A percentile compares a stretch with the other conserved stretches of the same genome.
Evolutionary conservation across 805 yeast species (phyloP).

Genomic region (Pichia heedii): DNA sequence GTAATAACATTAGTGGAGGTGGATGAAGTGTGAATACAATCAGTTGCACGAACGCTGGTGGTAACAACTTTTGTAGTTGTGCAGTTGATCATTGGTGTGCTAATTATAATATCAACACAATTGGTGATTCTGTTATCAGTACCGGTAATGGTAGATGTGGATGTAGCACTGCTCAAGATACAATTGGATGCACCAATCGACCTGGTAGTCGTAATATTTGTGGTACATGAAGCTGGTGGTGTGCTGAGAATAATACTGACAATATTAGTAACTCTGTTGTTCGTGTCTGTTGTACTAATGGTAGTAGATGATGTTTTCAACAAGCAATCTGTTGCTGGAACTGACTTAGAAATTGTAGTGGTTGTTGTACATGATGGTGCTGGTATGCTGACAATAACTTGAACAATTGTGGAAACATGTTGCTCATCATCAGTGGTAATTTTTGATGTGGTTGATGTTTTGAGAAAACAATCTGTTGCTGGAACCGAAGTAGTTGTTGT

Average conservation of each 20-base stretch:
- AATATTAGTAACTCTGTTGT: not conserved
- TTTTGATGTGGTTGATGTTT: not conserved
- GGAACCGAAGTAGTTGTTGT: not conserved
- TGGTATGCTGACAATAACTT: not conserved
- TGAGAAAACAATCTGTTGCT: not conserved
- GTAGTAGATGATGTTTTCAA: not conserved
- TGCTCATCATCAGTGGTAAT: not conserved
- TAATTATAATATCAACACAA: not conserved
- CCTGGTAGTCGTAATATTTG: not conserved
- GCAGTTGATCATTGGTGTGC: too few species aligned
- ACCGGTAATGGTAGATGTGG: not conserved
- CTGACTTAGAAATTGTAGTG: not conserved
- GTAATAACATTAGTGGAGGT: too few species aligned
- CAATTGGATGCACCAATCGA: not conserved
- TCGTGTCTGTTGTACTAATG: not conserved
- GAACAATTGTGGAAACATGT: too few species aligned
- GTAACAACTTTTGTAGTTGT: too few species aligned
- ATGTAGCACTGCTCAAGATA: not conserved
- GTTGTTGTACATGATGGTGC: not conserved
- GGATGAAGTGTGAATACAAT: too few species aligned
- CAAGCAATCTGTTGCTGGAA: slow-evolving; percentile 1
- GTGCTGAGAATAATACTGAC: not conserved
- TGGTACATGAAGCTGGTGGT: not conserved
- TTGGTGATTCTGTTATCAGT: not conserved
- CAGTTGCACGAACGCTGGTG: too few species aligned